These are phyloP conservation scores for Colletotrichum kahawae DNA, from an alignment of 2,329 filamentous ascomycete genomes.

Conservation along the genomic window DNA sequence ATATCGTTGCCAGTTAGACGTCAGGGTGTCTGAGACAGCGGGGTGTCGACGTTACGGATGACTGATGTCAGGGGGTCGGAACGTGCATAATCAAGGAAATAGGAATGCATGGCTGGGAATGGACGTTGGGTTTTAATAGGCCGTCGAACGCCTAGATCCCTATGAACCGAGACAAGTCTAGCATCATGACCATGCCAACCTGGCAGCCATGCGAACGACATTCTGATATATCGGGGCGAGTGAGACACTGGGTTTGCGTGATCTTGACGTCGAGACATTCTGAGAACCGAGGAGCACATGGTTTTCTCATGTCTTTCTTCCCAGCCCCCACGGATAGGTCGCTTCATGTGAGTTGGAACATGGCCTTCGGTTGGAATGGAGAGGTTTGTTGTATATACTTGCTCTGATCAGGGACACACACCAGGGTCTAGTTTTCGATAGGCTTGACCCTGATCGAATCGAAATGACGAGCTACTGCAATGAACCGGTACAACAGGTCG, in stretches of 20 bases:
- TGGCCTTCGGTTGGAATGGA: not conserved
- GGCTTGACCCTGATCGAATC: not conserved
- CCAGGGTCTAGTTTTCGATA: not conserved
- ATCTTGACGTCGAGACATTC: not conserved
- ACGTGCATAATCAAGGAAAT: not conserved
- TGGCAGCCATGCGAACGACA: not conserved
- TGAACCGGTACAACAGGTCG: not conserved
- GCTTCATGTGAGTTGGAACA: not conserved
- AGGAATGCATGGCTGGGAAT: not conserved
- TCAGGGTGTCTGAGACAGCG: conserved; percentile 15
- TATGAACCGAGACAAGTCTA: not conserved
- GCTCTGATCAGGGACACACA: not conserved
- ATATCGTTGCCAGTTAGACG: not conserved
- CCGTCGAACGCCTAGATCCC: not conserved
- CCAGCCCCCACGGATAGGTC: not conserved
- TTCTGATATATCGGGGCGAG: not conserved
- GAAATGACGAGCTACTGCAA: not conserved
- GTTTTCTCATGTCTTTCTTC: not conserved
- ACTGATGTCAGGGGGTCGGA: not conserved
- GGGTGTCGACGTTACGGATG: not conserved
- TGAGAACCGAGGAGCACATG: not conserved
- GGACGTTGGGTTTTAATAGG: not conserved
- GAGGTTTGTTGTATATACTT: not conserved
- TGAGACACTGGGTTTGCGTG: not conserved
- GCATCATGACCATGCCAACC: conserved; percentile 1